Evolutionary conservation across 805 yeast genomes (phyloP).

Genomic region (Pichia pseudocactophila): DNA sequence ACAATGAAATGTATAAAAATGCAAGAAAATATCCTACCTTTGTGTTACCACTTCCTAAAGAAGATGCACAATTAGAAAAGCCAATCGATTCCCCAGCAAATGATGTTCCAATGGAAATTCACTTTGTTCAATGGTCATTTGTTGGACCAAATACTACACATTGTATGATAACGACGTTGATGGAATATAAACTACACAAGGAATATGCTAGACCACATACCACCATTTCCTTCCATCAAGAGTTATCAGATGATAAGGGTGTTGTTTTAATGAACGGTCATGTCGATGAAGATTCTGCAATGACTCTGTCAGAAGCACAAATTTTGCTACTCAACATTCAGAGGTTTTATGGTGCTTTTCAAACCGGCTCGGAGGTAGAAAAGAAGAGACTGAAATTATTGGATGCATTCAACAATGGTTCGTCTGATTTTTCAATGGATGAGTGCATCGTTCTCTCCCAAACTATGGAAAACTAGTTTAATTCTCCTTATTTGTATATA

Average conservation of each 20-base stretch:
- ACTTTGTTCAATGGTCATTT: constrained; percentile 89
- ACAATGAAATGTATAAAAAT: constrained; percentile 48
- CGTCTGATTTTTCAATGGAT: constrained; percentile 56
- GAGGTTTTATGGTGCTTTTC: constrained; percentile 71
- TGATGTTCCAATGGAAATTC: constrained; percentile 55
- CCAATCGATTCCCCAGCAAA: constrained; percentile 17
- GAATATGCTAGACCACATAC: constrained; percentile 96
- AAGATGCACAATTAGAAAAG: constrained; percentile 31
- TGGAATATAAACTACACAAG: constrained; percentile 82
- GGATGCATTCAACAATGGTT: constrained; percentile 62
- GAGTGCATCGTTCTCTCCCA: constrained; percentile 64
- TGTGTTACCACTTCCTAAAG: constrained; percentile 82
- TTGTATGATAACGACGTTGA: constrained; percentile 82
- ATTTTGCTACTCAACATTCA: constrained; percentile 67
- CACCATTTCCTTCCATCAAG: constrained; percentile 79
- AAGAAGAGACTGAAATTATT: constrained; percentile 49
- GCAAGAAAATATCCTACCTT: constrained; percentile 76
- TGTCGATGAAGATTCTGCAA: constrained; percentile 60
- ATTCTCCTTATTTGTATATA: not conserved
- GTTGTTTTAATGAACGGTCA: constrained; percentile 80
- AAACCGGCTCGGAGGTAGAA: constrained; percentile 33
- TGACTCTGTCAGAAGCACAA: constrained; percentile 71
- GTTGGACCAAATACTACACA: constrained; percentile 79
- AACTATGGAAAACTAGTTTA: constrained; percentile 42
- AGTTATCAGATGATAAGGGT: constrained; percentile 49